Conservation (phyloP, 1,139 yeast species). For the Diutina pseudorugosa region DNA sequence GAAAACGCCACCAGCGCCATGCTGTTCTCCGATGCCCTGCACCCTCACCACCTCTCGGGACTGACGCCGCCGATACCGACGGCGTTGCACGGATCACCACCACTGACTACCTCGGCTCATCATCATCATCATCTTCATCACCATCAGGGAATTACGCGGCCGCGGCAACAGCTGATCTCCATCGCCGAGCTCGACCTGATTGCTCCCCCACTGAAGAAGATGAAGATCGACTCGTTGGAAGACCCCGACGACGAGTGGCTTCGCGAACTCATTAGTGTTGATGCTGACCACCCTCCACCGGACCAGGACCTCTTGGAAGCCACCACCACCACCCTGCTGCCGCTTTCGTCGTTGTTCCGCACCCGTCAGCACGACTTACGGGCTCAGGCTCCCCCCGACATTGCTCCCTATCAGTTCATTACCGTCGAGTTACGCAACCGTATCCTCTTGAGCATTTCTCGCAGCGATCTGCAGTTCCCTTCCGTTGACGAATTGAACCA, state of each 20-base stretch:
- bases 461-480: conserved; percentile 53
- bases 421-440: conserved; percentile 40
- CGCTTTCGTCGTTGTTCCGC: conserved; percentile 1
- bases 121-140: too few relatives aligned
- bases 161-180: conserved; percentile 7
- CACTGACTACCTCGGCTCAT: too few relatives aligned
- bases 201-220: not conserved
- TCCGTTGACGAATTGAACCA: conserved; percentile 61
- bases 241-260: conserved; percentile 3
- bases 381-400: not conserved
- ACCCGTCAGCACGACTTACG: conserved; percentile 1
- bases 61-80: conserved; percentile 26
- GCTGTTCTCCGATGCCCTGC: conserved; percentile 22
- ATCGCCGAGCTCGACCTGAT: conserved; percentile 8
- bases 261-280: not conserved
- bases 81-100: conserved; percentile 8
- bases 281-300: not conserved
- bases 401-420: conserved; percentile 13
- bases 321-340: not conserved
- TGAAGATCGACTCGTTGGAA: not conserved
- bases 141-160: conserved; percentile 11
- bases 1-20: conserved; percentile 1
- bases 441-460: conserved; percentile 39
- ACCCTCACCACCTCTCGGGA: conserved; percentile 25
- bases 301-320: not conserved